These are phyloP conservation scores for Sparassis latifolia DNA, from an alignment of 1,284 basidiomycete species.

Conservation along the genomic window DNA sequence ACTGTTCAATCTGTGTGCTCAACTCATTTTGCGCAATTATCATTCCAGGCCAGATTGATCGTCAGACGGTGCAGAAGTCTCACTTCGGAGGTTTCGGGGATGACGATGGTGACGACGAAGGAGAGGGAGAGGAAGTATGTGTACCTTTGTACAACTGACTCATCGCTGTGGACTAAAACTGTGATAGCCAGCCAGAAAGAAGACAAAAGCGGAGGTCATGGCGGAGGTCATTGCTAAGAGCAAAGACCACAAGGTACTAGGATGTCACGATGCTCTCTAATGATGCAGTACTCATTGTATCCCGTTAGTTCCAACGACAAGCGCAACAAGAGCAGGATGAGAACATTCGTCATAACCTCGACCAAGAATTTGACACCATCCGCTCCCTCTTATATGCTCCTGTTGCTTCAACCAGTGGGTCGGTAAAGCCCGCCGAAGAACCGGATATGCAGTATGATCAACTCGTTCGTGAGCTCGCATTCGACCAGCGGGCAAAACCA, in stretches of 20 bases:
- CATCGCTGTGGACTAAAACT: slow-evolving; percentile 3
- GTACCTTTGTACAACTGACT: no score
- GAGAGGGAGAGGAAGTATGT: slow-evolving; percentile 36
- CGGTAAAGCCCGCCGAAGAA: slow-evolving; percentile 15
- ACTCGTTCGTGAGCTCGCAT: slow-evolving; percentile 87
- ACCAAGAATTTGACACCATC: slow-evolving; percentile 83
- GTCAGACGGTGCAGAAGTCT: slow-evolving; percentile 53
- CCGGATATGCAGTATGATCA: slow-evolving; percentile 76
- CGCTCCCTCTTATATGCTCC: slow-evolving; percentile 69
- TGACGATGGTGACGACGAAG: slow-evolving; percentile 51
- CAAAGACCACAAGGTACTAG: slow-evolving; percentile 82
- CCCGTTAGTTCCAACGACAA: slow-evolving; percentile 72
- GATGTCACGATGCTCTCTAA: not conserved
- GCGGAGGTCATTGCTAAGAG: slow-evolving; percentile 96
- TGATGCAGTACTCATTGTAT: not conserved
- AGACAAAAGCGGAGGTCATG: slow-evolving; percentile 96
- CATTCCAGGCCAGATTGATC: slow-evolving; percentile 55
- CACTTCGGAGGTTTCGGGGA: slow-evolving; percentile 91
- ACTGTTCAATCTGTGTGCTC: no score
- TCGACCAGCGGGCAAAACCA: slow-evolving; percentile 90
- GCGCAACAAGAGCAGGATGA: slow-evolving; percentile 84
- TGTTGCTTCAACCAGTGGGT: slow-evolving; percentile 32
- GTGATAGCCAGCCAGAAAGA: slow-evolving; percentile 69
- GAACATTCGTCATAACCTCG: slow-evolving; percentile 82
- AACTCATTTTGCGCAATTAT: not conserved